A percentile compares a stretch with the other conserved stretches of the same genome.
Evolutionary conservation across 1,284 basidiomycete genomes (phyloP).

Genomic region (Irpex sp.): DNA sequence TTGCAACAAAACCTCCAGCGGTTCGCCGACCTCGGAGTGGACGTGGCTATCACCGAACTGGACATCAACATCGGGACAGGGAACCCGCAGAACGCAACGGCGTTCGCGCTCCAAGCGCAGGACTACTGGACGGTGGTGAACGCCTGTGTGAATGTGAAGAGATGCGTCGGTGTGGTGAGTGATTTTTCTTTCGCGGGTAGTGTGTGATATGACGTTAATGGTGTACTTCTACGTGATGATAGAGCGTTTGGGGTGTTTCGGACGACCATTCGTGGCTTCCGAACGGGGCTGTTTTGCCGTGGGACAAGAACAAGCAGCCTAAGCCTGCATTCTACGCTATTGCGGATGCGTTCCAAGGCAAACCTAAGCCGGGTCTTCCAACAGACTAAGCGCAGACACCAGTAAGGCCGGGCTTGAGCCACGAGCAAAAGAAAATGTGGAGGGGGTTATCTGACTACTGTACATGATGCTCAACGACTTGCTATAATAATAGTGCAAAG

Average conservation of each 20-base stretch:
- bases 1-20: constrained; percentile 14
- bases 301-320: constrained; percentile 11
- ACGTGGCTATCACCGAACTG: constrained; percentile 14
- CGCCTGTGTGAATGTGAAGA: constrained; percentile 9
- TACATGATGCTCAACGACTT: neutral
- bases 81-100: constrained; percentile 7
- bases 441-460: neutral
- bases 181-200: neutral
- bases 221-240: neutral
- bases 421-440: neutral
- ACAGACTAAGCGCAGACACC: neutral
- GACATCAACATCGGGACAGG: constrained; percentile 11
- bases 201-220: neutral
- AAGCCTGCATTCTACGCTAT: constrained; percentile 15
- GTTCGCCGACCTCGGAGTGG: constrained; percentile 14
- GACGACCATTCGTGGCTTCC: constrained; percentile 15
- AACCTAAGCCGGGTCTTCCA: constrained; percentile 5
- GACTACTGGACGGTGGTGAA: constrained; percentile 14
- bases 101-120: constrained; percentile 11
- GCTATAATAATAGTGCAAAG: neutral
- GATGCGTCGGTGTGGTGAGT: constrained; percentile 14
- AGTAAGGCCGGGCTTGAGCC: neutral
- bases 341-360: constrained; percentile 14
- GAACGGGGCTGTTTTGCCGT: constrained; percentile 7
- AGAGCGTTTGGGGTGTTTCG: constrained; percentile 14